These are phyloP conservation scores for Venturia pyrina DNA, from an alignment of 2,329 filamentous ascomycete species.

Conservation along the genomic window DNA sequence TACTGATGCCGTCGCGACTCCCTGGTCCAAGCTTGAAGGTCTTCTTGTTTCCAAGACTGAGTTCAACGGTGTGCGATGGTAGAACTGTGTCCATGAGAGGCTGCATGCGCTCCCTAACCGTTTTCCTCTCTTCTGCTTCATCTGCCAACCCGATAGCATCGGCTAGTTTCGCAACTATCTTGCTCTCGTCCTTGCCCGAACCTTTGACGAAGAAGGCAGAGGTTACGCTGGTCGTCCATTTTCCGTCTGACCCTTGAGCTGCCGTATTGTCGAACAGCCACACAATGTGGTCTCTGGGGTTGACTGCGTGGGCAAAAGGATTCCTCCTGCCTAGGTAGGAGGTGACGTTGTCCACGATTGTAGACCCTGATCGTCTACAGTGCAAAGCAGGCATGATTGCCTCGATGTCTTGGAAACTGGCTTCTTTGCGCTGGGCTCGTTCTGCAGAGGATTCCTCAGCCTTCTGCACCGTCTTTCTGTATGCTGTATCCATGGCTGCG, in stretches of 20 bases:
- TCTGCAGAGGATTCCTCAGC: conserved; percentile 12
- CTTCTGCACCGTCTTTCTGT: conserved; percentile 4
- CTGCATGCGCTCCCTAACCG: conserved; percentile 57
- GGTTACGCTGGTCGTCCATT: conserved; percentile 77
- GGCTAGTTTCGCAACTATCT: conserved; percentile 60
- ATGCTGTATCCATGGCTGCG: not conserved
- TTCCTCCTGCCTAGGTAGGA: conserved; percentile 30
- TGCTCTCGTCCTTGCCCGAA: conserved; percentile 55
- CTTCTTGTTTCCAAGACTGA: conserved; percentile 42
- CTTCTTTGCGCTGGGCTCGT: conserved; percentile 3
- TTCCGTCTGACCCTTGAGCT: conserved; percentile 41
- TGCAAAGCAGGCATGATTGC: conserved; percentile 10
- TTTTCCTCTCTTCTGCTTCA: conserved; percentile 40
- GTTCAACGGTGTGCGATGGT: conserved; percentile 57
- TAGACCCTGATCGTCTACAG: not conserved
- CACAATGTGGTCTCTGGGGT: conserved; percentile 57
- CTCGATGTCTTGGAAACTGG: conserved; percentile 12
- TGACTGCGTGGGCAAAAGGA: conserved; percentile 35
- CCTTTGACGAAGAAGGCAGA: conserved; percentile 70
- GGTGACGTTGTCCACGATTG: conserved; percentile 28
- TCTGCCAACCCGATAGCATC: conserved; percentile 54
- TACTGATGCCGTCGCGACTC: conserved; percentile 61
- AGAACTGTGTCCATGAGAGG: conserved; percentile 72
- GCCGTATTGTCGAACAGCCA: conserved; percentile 92
- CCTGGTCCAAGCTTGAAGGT: conserved; percentile 51